Conservation (phyloP, 2,329 filamentous ascomycete species). For the Aspergillus udagawae region DNA sequence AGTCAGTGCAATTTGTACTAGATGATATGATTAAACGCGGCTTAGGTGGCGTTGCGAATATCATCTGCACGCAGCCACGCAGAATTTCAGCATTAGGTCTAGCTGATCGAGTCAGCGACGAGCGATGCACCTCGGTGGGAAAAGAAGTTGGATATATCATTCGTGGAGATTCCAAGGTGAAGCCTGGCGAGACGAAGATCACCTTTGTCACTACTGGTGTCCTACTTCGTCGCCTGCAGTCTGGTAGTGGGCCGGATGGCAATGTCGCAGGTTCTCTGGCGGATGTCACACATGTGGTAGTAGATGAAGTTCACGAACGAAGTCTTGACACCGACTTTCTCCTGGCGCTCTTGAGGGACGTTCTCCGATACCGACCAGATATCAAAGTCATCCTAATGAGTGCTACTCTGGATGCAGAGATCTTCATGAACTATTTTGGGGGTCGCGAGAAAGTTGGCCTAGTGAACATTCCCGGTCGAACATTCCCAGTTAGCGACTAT, state of each 20-base stretch:
- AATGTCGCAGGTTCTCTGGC: conserved; percentile 78
- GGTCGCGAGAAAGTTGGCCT: conserved; percentile 66
- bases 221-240: conserved; percentile 83
- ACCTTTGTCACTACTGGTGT: conserved; percentile 97
- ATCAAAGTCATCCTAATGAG: conserved; percentile 94
- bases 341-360: conserved; percentile 79
- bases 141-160: conserved; percentile 90
- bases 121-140: conserved; percentile 76
- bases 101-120: conserved; percentile 90
- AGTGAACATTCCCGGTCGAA: conserved; percentile 84
- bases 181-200: conserved; percentile 70
- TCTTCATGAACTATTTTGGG: conserved; percentile 81
- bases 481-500: conserved; percentile 82
- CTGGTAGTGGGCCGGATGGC: conserved; percentile 72
- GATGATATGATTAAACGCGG: conserved; percentile 79
- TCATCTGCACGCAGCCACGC: conserved; percentile 92
- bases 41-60: conserved; percentile 75
- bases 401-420: conserved; percentile 82
- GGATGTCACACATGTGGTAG: conserved; percentile 89
- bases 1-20: conserved; percentile 92
- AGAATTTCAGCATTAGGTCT: conserved; percentile 91
- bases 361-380: conserved; percentile 68
- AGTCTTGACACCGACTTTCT: conserved; percentile 94
- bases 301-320: conserved; percentile 95
- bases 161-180: conserved; percentile 78